phyloP scores from a whole-genome alignment of 176 grass and related monocot genomes.

The Panicum miliaceum region DNA sequence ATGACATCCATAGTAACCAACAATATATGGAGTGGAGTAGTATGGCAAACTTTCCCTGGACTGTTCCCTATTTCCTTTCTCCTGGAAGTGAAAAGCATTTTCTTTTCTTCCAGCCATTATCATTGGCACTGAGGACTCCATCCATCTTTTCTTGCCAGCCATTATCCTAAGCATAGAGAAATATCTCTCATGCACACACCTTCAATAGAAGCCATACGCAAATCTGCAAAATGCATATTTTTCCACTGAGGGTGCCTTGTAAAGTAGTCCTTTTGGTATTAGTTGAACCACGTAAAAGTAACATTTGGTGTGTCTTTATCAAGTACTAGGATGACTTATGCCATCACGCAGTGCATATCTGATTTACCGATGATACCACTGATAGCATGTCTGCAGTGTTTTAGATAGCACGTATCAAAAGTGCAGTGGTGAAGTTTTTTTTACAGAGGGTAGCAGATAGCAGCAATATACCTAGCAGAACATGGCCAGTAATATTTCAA shows the following conservation, averaged over 20 bases:
- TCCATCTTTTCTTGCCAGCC: constrained; percentile 34
- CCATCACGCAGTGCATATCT: neutral
- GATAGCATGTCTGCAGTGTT: constrained; percentile 14
- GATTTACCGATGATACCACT: neutral
- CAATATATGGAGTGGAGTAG: neutral
- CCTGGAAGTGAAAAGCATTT: constrained; percentile 39
- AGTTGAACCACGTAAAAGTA: neutral
- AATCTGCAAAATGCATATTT: constrained; percentile 19
- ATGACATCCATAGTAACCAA: neutral
- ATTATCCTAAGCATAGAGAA: neutral
- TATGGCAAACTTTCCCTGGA: neutral
- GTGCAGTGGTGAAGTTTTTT: neutral
- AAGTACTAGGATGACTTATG: neutral
- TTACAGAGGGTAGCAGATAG: neutral
- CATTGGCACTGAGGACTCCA: constrained; percentile 31
- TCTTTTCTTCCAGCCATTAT: constrained; percentile 45
- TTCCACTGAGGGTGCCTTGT: neutral
- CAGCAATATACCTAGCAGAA: neutral
- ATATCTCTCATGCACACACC: constrained; percentile 34
- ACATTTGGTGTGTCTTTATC: neutral
- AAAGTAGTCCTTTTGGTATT: neutral
- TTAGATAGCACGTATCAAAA: neutral
- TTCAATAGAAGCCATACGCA: neutral
- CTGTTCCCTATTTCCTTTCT: constrained; percentile 31
- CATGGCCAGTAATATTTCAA: neutral